phyloP scores from a whole-genome alignment of 1,139 yeast species.

The Scheffersomyces segobiensis region DNA sequence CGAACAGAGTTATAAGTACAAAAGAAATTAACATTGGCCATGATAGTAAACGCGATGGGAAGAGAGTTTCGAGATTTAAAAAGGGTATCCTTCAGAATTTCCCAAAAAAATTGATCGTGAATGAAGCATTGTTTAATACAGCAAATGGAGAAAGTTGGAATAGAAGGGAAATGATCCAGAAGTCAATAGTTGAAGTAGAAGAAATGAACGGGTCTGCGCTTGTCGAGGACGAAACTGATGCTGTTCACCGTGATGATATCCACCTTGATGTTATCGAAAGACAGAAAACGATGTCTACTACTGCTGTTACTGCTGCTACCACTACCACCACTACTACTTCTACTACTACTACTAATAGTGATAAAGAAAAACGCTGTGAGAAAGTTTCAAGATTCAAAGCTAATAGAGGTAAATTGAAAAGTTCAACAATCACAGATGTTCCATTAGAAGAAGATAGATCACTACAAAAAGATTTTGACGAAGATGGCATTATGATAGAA shows the following conservation, averaged over 20 bases:
- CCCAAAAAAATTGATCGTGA: neutral
- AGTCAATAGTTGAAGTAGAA: neutral
- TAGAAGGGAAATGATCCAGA: neutral
- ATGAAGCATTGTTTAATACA: neutral
- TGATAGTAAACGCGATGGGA: neutral
- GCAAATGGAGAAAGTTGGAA: neutral
- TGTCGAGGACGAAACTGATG: neutral
- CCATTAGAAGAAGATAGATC: neutral
- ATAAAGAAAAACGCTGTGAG: neutral
- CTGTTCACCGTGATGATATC: constrained; percentile 9
- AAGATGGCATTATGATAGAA: neutral
- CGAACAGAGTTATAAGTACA: neutral
- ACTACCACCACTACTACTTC: too few species aligned
- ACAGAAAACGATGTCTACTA: neutral
- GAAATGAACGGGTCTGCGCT: neutral
- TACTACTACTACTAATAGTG: neutral
- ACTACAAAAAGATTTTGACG: neutral
- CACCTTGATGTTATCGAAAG: constrained; percentile 11
- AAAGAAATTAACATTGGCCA: constrained; percentile 9
- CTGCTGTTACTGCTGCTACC: too few species aligned
- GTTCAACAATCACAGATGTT: neutral
- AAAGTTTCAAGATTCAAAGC: constrained; percentile 13
- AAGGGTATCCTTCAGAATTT: constrained; percentile 2
- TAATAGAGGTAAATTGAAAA: constrained; percentile 5
- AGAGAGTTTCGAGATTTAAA: constrained; percentile 7